Evolutionary conservation across 306 rosid genomes (phyloP), one percentile per base, ranked within the genome.

Genomic region (Cucurbita maxima): DNA sequence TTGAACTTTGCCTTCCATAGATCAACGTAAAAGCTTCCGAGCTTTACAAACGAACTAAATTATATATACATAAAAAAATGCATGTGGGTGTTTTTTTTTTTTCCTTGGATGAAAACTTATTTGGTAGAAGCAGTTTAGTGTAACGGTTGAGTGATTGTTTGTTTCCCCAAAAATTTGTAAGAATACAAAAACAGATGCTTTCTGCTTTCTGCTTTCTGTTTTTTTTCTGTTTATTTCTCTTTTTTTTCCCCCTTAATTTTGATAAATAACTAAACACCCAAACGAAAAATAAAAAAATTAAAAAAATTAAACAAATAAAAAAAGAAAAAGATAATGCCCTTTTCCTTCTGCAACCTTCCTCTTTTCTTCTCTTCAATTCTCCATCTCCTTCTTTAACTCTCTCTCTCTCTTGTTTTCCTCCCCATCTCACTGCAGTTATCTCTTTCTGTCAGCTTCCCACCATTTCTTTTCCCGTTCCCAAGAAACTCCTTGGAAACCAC

Each of bases 381-480:
- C 50, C 61, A 25, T 25, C 43, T 70, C 30, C 59, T 16, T 67
- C 73, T 67, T 25, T 45, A 43, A 43, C 72, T 64, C 71, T 63
- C 71, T 38, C 71, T 38, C 72, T 47, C 73, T 22, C 73, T 69
- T 44, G 7, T 47, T 68, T 66, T 19, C 73, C 53, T 66, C 53
- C 5, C 54, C 72, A 40, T n/a, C 72, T 66, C 30, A 45, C 72
- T 66, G 34, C 72, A 66, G 54, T 66, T 66, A 45, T 71, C 75
- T n/a, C 59, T 34, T 71, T 52, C 75, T 71, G 60, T 71, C 75
- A 50, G 60, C 34, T 37, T 71, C 53, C 59, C 59, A n/a, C 45
- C 47, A 36, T 34, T 51, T 71, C 60, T 38, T 72, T 55, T 18
- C 63, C 76, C 76, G 50, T 70, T 70, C 74, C 74, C 74, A 50